Evolutionary conservation across 768 basidiomycete genomes (phyloP).

Genomic region (Panellus pusillus): DNA sequence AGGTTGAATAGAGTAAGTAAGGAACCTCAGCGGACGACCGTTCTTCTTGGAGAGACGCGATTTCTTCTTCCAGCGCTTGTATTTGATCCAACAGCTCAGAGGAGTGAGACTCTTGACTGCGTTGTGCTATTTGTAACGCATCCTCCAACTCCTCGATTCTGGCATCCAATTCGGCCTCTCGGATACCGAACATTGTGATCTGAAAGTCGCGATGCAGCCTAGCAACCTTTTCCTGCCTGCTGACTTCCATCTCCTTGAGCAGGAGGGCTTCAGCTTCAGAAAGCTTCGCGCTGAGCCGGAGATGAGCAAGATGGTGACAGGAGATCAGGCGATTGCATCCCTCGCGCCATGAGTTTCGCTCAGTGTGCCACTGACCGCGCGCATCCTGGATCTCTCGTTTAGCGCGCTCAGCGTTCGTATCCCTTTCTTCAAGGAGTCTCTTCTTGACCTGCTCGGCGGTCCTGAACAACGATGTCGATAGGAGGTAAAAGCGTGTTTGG

Average conservation of each 20-base stretch:
- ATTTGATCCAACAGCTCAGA: conserved; percentile 25
- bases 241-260: conserved; percentile 53
- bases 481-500: too few relatives aligned
- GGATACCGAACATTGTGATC: conserved; percentile 65
- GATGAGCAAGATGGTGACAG: conserved; percentile 65
- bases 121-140: conserved; percentile 24
- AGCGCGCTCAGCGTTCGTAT: conserved; percentile 41
- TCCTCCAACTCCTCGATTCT: conserved; percentile 55
- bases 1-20: conserved; percentile 1
- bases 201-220: conserved; percentile 64
- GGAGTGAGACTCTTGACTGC: conserved; percentile 1
- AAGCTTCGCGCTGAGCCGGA: conserved; percentile 51
- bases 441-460: conserved; percentile 62
- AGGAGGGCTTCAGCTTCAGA: conserved; percentile 53
- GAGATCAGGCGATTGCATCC: conserved; percentile 63
- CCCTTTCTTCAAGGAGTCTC: conserved; percentile 51
- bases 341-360: conserved; percentile 52
- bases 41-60: conserved; percentile 41
- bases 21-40: conserved; percentile 49
- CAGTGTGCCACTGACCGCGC: conserved; percentile 50
- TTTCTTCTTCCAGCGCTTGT: conserved; percentile 32
- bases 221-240: conserved; percentile 58
- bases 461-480: conserved; percentile 36
- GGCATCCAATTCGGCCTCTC: conserved; percentile 59
- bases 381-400: conserved; percentile 43